These are phyloP conservation scores for Drosera spatulata DNA, from an alignment of 179 eudicot species.

Conservation along the genomic window DNA sequence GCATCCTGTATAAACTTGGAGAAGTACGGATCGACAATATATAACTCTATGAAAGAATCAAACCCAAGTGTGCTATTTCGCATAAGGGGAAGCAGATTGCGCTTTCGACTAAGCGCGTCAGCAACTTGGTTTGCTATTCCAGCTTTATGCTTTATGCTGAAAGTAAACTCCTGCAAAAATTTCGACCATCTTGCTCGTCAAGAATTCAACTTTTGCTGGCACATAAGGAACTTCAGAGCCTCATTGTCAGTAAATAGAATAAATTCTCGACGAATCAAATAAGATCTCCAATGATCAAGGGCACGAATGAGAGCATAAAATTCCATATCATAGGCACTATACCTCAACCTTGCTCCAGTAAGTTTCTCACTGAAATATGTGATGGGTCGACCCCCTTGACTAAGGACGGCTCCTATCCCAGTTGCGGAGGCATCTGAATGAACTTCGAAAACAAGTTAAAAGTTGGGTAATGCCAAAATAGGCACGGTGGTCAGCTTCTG, in stretches of 20 bases:
- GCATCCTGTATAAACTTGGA: too few relatives aligned
- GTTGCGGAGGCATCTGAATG: background rate
- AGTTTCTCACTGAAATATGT: too few relatives aligned
- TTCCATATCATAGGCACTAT: too few relatives aligned
- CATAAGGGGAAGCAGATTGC: too few relatives aligned
- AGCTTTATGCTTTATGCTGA: too few relatives aligned
- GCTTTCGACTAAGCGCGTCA: background rate
- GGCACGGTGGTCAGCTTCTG: background rate
- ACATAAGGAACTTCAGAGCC: background rate
- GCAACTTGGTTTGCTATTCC: background rate
- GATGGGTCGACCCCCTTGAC: background rate
- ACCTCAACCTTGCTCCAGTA: too few relatives aligned
- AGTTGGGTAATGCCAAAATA: background rate
- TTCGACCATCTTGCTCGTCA: background rate
- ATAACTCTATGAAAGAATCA: too few relatives aligned
- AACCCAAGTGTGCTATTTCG: too few relatives aligned
- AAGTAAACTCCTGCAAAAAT: too few relatives aligned
- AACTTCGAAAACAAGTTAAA: background rate
- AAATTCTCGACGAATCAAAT: background rate
- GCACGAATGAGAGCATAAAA: background rate
- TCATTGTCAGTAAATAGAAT: background rate
- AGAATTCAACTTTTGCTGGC: background rate
- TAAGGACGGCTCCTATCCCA: background rate
- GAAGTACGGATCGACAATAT: too few relatives aligned
- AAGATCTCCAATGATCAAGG: background rate